Percentiles rank a stretch among this genome's conserved stretches.
phyloP scores from a whole-genome alignment of 1,284 basidiomycete genomes.

The Fomitopsis pinicola region DNA sequence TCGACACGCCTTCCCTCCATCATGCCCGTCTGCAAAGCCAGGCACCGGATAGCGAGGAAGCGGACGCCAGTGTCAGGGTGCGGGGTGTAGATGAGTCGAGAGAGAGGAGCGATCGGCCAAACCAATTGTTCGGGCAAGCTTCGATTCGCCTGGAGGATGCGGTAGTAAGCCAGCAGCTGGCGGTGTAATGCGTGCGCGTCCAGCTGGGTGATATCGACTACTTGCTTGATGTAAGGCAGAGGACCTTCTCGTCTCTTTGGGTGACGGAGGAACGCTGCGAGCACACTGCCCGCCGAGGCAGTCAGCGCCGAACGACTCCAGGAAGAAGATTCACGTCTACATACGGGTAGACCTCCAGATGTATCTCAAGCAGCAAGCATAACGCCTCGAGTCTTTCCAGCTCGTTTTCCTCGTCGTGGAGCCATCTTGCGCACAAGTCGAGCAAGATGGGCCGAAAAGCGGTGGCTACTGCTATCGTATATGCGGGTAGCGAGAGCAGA shows the following conservation, averaged over 20 bases:
- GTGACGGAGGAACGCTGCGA: conserved; percentile 35
- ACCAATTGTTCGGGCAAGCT: conserved; percentile 54
- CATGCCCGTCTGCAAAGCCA: conserved; percentile 73
- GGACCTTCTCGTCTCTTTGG: conserved; percentile 52
- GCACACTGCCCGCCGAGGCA: conserved; percentile 10
- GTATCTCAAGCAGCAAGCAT: conserved; percentile 57
- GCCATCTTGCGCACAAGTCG: conserved; percentile 70
- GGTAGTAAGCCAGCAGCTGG: conserved; percentile 75
- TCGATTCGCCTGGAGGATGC: conserved; percentile 72
- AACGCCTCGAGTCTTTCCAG: conserved; percentile 59
- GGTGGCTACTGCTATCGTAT: conserved; percentile 53
- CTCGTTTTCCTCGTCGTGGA: conserved; percentile 42
- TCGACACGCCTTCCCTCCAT: conserved; percentile 68
- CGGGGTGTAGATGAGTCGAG: conserved; percentile 49
- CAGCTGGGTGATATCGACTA: conserved; percentile 27
- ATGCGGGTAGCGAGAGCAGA: conserved; percentile 40
- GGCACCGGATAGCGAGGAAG: conserved; percentile 73
- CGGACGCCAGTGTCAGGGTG: conserved; percentile 62
- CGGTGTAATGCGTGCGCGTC: conserved; percentile 51
- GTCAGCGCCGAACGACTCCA: background rate
- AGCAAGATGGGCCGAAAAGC: conserved; percentile 65
- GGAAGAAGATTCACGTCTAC: conserved; percentile 26
- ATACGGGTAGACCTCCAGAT: conserved; percentile 75
- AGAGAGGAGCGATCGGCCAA: conserved; percentile 66
- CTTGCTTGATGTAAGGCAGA: conserved; percentile 37